Evolutionary conservation across 179 eudicot species (phyloP).

Genomic region (Heliamphora pulchella): DNA sequence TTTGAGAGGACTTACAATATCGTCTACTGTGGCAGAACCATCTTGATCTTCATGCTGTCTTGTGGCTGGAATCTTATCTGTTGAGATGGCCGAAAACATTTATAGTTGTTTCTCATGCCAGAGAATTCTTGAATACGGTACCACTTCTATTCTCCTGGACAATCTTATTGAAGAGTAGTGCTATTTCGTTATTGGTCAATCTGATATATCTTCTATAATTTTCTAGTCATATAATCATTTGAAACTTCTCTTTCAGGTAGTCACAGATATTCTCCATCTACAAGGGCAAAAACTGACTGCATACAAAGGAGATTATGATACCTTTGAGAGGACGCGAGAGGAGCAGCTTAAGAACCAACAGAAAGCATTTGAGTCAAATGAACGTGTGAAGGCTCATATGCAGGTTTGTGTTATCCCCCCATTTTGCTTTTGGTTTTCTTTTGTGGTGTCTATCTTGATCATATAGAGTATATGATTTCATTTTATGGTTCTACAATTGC

Average conservation of each 20-base stretch:
- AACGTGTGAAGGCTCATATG: conserved; percentile 82
- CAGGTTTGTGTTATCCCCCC: conserved; percentile 47
- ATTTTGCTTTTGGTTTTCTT: not conserved
- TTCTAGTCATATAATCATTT: not conserved
- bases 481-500: not conserved
- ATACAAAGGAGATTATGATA: conserved; percentile 81
- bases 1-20: not conserved
- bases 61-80: conserved; percentile 89
- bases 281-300: conserved; percentile 71
- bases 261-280: conserved; percentile 90
- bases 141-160: conserved; percentile 8
- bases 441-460: conserved; percentile 5
- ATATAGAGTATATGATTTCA: not conserved
- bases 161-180: not conserved
- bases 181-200: not conserved
- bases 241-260: conserved; percentile 53
- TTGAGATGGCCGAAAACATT: conserved; percentile 96
- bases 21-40: conserved; percentile 58
- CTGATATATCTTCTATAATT: not conserved
- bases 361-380: conserved; percentile 91
- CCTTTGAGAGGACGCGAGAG: conserved; percentile 90
- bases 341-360: conserved; percentile 79
- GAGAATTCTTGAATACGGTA: conserved; percentile 94
- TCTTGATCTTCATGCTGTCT: conserved; percentile 95
- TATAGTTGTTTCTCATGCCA: conserved; percentile 97